These are phyloP conservation scores for Mucor piriformis DNA, from an alignment of 371 early-diverging fungal genomes.

Conservation along the genomic window DNA sequence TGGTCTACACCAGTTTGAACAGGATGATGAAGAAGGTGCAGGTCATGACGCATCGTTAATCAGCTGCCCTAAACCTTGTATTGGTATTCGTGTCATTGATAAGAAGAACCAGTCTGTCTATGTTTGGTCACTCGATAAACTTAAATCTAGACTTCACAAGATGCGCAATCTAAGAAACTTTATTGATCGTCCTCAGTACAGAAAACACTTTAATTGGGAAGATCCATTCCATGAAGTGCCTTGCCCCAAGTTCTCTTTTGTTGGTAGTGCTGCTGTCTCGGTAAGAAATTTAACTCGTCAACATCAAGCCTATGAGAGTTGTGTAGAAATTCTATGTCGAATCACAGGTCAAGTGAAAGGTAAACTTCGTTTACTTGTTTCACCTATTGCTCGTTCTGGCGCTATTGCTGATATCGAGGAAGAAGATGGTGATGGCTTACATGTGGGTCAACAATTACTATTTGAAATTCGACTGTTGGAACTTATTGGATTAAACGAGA, in stretches of 20 bases:
- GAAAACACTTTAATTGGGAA: constrained; percentile 71
- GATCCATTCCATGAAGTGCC: constrained; percentile 77
- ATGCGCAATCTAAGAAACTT: constrained; percentile 81
- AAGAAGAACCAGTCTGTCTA: constrained; percentile 70
- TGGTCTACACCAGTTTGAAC: constrained; percentile 48
- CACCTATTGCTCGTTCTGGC: constrained; percentile 39
- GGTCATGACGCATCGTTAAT: constrained; percentile 36
- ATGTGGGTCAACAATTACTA: constrained; percentile 53
- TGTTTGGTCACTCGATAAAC: constrained; percentile 73
- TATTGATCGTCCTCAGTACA: constrained; percentile 69
- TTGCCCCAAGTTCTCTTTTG: constrained; percentile 66
- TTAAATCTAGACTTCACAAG: constrained; percentile 65
- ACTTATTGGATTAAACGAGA: constrained; percentile 66
- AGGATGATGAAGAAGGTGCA: constrained; percentile 41
- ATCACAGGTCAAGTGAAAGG: constrained; percentile 59
- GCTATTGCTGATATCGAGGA: not conserved
- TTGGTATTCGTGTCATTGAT: constrained; percentile 75
- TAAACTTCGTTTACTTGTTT: constrained; percentile 40
- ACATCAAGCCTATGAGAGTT: constrained; percentile 52
- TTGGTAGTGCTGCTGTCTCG: constrained; percentile 65
- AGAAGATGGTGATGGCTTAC: not conserved
- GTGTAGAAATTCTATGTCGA: constrained; percentile 64
- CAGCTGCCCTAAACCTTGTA: constrained; percentile 52
- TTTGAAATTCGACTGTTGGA: constrained; percentile 73
- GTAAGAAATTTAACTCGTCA: constrained; percentile 54